Conservation (phyloP, 2,329 filamentous ascomycete genomes). For the Trichoderma sp. region DNA sequence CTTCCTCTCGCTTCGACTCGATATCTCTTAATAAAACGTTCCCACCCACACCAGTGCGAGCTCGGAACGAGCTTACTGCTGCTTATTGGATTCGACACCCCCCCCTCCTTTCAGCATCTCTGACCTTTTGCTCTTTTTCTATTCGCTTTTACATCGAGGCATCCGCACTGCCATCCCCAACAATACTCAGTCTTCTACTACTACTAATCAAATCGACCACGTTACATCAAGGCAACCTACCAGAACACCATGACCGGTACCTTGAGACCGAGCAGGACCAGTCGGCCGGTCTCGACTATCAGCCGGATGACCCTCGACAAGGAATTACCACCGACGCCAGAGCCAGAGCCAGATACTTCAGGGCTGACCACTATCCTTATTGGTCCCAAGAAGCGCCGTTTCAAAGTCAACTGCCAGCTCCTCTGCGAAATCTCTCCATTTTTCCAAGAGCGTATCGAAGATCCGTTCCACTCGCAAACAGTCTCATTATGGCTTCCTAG, state of each 20-base stretch:
- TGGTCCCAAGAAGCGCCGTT: conserved; percentile 41
- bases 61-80: not conserved
- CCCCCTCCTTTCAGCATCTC: not conserved
- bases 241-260: not conserved
- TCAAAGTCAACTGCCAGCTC: conserved; percentile 43
- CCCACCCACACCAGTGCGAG: conserved; percentile 12
- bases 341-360: conserved; percentile 17
- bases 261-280: not conserved
- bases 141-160: not conserved
- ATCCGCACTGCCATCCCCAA: not conserved
- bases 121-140: not conserved
- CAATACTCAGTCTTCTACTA: not conserved
- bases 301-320: conserved; percentile 23
- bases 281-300: conserved; percentile 1
- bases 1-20: not conserved
- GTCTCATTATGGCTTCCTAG: conserved; percentile 42
- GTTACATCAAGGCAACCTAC: not conserved
- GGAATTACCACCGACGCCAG: conserved; percentile 24
- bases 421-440: conserved; percentile 47
- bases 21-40: not conserved
- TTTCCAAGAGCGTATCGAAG: conserved; percentile 46
- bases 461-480: conserved; percentile 28
- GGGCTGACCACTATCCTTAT: conserved; percentile 39
- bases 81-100: not conserved
- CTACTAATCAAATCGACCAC: not conserved